These are phyloP conservation scores for Aquilaria sinensis DNA, from an alignment of 345 rosid species.

Conservation along the genomic window DNA sequence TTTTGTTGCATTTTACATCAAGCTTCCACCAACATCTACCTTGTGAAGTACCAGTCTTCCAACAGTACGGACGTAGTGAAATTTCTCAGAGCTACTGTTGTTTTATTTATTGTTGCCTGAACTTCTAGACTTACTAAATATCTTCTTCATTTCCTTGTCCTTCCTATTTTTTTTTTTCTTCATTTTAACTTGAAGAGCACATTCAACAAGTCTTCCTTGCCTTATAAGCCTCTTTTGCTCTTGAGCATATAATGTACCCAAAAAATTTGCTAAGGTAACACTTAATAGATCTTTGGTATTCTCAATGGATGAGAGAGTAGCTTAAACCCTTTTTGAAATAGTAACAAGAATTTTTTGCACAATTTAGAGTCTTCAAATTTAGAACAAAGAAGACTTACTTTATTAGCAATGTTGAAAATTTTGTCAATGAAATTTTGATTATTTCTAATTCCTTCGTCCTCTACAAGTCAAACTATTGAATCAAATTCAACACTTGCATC, in stretches of 20 bases:
- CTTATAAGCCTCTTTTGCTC: background rate
- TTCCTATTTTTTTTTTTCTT: background rate
- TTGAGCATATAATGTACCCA: background rate
- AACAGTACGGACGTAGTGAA: background rate
- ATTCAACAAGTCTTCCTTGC: background rate
- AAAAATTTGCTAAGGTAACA: background rate
- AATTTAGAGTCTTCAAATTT: no score
- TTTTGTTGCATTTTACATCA: background rate
- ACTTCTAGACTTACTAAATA: background rate
- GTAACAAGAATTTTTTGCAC: background rate
- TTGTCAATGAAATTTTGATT: no score
- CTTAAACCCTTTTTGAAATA: background rate
- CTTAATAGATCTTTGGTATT: no score
- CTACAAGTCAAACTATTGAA: background rate
- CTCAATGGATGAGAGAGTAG: background rate
- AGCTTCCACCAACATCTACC: background rate
- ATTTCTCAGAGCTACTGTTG: background rate
- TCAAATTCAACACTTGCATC: background rate
- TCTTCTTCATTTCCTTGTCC: background rate
- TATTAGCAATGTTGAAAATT: no score
- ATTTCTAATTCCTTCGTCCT: background rate
- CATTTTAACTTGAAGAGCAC: background rate
- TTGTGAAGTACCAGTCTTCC: background rate
- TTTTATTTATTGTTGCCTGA: background rate
- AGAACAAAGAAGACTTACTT: no score